A percentile compares a stretch with the other conserved stretches of the same genome.
Evolutionary conservation across 116 monocot species (phyloP).

Genomic region (Posidonia oceanica): DNA sequence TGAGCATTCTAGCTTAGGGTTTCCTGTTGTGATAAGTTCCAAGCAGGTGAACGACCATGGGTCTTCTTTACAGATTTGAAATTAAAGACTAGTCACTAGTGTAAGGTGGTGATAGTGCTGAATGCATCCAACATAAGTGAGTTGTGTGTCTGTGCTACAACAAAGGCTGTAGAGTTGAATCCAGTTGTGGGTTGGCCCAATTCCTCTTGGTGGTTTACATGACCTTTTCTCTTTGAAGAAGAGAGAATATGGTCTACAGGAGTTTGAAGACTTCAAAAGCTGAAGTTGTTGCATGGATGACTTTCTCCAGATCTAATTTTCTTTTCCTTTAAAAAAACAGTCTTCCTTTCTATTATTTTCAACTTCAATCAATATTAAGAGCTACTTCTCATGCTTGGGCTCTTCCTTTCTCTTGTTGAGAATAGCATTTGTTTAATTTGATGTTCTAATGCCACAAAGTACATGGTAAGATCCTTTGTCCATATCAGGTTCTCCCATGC

Average conservation of each 20-base stretch:
- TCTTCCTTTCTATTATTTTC: not conserved
- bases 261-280: not conserved
- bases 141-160: not conserved
- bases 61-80: too few relatives aligned
- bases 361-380: not conserved
- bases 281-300: not conserved
- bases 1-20: not conserved
- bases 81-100: not conserved
- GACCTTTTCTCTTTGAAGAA: not conserved
- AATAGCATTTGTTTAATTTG: not conserved
- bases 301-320: not conserved
- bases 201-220: not conserved
- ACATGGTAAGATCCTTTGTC: not conserved
- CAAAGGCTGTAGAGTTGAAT: not conserved
- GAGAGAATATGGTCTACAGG: not conserved
- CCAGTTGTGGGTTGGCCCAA: conserved; percentile 1
- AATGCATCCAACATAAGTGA: not conserved
- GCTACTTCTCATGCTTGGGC: not conserved
- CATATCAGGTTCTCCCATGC: too few relatives aligned
- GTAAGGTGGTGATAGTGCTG: not conserved
- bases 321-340: too few relatives aligned
- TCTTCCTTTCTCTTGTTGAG: not conserved
- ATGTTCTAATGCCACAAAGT: not conserved
- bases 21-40: not conserved
- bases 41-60: too few relatives aligned